A percentile compares a stretch with the other conserved stretches of the same genome.
These are phyloP conservation scores for Podospora pseudopauciseta DNA, from an alignment of 495 filamentous ascomycete genomes.

Conservation along the genomic window DNA sequence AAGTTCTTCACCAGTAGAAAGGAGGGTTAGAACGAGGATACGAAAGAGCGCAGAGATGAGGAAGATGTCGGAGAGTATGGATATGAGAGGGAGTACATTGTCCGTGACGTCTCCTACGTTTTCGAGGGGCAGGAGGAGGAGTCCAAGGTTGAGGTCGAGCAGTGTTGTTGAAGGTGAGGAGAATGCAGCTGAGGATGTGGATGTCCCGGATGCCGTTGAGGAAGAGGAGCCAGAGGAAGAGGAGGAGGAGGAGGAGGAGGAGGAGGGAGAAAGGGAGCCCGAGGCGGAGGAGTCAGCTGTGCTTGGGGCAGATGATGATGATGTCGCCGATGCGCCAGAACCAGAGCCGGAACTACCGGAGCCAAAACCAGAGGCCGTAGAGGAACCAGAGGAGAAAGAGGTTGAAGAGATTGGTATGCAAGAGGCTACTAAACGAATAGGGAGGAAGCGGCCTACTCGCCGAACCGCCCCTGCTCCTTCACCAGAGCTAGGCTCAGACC, in stretches of 20 bases:
- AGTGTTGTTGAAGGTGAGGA: background rate
- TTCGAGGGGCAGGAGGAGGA: background rate
- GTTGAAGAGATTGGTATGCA: conserved; percentile 1
- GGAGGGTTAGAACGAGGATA: conserved; percentile 8
- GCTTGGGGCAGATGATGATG: background rate
- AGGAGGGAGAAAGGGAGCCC: background rate
- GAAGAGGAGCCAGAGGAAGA: conserved; percentile 4
- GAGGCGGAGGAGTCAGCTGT: conserved; percentile 1
- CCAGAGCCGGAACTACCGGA: background rate
- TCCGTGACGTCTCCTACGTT: background rate
- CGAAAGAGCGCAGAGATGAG: conserved; percentile 6
- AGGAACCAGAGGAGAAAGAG: conserved; percentile 3
- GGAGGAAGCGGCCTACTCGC: conserved; percentile 3
- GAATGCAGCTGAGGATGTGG: background rate
- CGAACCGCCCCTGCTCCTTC: background rate
- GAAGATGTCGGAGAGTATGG: conserved; percentile 7
- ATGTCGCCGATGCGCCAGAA: background rate
- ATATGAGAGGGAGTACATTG: background rate
- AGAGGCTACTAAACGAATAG: conserved; percentile 1
- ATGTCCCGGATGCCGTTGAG: background rate
- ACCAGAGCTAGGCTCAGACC: conserved; percentile 1
- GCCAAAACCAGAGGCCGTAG: background rate
- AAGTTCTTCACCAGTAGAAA: conserved; percentile 9
- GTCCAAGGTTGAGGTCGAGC: conserved; percentile 2
- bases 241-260: conserved; percentile 1